Evolutionary conservation across 1,284 basidiomycete genomes (phyloP).

Genomic region (Somion occarium): DNA sequence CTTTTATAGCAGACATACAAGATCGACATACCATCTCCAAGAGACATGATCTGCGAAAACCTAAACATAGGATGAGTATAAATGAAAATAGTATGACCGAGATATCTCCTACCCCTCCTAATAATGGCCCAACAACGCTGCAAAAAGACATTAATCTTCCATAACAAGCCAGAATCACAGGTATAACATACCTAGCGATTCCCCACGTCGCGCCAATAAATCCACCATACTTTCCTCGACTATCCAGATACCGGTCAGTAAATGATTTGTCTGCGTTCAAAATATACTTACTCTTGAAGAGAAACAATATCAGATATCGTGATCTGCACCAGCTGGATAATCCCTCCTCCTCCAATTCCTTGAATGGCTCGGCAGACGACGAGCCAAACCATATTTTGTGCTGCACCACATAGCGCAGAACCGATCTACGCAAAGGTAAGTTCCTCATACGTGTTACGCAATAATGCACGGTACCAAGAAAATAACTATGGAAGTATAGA

Average conservation of each 20-base stretch:
- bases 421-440: constrained; percentile 50
- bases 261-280: not conserved
- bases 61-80: constrained; percentile 26
- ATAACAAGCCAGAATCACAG: too few relatives aligned
- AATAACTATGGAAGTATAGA: constrained; percentile 62
- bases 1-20: not conserved
- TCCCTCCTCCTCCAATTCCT: constrained; percentile 79
- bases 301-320: constrained; percentile 79
- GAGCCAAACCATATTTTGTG: constrained; percentile 73
- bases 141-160: too few relatives aligned
- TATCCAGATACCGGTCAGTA: constrained; percentile 22
- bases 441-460: too few relatives aligned
- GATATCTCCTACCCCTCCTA: constrained; percentile 57
- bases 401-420: constrained; percentile 78
- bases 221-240: constrained; percentile 73
- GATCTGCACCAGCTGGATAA: constrained; percentile 64
- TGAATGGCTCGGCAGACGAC: constrained; percentile 75
- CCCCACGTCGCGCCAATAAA: constrained; percentile 79
- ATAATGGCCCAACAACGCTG: constrained; percentile 72
- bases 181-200: constrained; percentile 47
- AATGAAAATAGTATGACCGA: constrained; percentile 8
- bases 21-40: constrained; percentile 59
- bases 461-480: constrained; percentile 73
- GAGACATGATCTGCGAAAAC: constrained; percentile 66
- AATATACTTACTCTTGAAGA: constrained; percentile 57